Evolutionary conservation across 106 monocot genomes (phyloP).

Genomic region (Apostasia ramifera): DNA sequence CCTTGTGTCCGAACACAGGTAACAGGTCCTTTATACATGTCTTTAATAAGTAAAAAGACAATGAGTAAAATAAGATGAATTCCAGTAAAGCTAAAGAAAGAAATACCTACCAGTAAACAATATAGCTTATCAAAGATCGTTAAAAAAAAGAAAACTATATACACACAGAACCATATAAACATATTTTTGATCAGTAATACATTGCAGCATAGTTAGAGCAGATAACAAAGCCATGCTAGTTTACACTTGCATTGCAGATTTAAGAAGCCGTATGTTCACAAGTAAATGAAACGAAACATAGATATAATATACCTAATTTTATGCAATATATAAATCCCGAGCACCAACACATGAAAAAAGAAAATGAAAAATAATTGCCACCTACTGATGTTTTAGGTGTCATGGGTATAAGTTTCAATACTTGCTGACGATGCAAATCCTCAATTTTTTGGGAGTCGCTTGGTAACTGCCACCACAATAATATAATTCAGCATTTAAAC

Average conservation of each 20-base stretch:
- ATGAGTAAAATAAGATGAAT: too few species aligned
- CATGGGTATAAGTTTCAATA: constrained; percentile 39
- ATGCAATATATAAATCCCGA: not conserved
- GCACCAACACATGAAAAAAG: not conserved
- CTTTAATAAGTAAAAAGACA: too few species aligned
- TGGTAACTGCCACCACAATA: constrained; percentile 13
- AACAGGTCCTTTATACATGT: too few species aligned
- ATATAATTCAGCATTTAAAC: not conserved
- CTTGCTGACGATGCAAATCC: constrained; percentile 30
- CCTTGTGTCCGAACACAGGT: too few species aligned
- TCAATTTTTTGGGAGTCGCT: constrained; percentile 38
- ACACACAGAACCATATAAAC: too few species aligned
- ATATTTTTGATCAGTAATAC: too few species aligned
- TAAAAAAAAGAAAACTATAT: too few species aligned
- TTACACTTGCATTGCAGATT: not conserved
- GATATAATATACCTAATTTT: not conserved
- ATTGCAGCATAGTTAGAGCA: too few species aligned
- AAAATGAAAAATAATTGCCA: not conserved
- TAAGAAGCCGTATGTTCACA: not conserved
- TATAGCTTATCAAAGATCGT: too few species aligned
- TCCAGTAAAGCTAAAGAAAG: too few species aligned
- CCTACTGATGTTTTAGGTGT: constrained; percentile 45
- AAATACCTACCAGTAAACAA: too few species aligned
- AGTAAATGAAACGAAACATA: not conserved
- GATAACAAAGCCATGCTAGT: too few species aligned